phyloP scores from a whole-genome alignment of 2,329 filamentous ascomycete species.

The Pseudohalonectria lignicola region DNA sequence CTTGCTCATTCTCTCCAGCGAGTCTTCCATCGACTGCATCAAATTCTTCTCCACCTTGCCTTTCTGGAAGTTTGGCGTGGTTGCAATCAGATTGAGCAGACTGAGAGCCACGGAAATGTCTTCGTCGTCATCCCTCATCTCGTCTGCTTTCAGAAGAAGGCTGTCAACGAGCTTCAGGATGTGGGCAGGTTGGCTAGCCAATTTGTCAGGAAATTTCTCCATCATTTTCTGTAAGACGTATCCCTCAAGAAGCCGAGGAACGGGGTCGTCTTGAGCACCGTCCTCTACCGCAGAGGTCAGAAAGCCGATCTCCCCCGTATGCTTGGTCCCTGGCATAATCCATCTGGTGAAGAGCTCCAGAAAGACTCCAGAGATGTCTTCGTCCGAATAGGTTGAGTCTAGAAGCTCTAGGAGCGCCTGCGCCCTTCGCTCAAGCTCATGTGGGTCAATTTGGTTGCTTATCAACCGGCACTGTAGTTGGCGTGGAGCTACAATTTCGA shows the following conservation, averaged over 20 bases:
- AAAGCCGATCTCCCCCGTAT: background rate
- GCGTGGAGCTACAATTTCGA: conserved; percentile 36
- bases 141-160: conserved; percentile 35
- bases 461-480: background rate
- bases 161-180: conserved; percentile 53
- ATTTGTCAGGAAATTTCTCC: conserved; percentile 47
- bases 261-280: conserved; percentile 15
- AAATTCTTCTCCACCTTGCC: conserved; percentile 29
- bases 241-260: conserved; percentile 39
- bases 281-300: conserved; percentile 2
- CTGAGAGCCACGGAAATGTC: conserved; percentile 41
- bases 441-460: background rate
- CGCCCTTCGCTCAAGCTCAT: conserved; percentile 35
- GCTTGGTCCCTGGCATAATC: conserved; percentile 25
- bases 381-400: conserved; percentile 33
- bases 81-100: conserved; percentile 49
- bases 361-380: conserved; percentile 50
- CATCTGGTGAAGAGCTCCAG: conserved; percentile 47
- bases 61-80: conserved; percentile 43
- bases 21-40: conserved; percentile 33
- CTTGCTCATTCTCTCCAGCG: conserved; percentile 31
- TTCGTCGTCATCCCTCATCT: conserved; percentile 33
- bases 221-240: conserved; percentile 57
- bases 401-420: conserved; percentile 38
- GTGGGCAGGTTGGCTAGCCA: conserved; percentile 53